A percentile compares a stretch with the other conserved stretches of the same genome.
Evolutionary conservation across 805 yeast species (phyloP).

Genomic region (Cyberlindnera lachancei): DNA sequence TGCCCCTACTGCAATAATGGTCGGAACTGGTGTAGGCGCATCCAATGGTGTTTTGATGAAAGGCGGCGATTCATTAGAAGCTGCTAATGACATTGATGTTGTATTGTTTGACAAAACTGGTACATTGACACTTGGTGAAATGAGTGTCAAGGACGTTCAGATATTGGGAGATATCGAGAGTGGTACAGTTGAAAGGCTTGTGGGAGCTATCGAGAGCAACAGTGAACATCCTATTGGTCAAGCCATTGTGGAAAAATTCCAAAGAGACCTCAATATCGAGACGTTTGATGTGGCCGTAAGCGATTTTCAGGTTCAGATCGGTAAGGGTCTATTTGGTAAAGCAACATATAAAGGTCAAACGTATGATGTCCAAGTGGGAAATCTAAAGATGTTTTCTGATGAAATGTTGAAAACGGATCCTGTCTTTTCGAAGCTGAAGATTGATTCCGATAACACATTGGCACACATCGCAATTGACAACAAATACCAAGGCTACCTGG

Average conservation of each 20-base stretch:
- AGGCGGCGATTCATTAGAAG: conserved; percentile 86
- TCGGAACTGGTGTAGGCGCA: conserved; percentile 96
- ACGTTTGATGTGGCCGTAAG: conserved; percentile 7
- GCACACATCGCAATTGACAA: conserved; percentile 55
- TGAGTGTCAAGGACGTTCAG: conserved; percentile 32
- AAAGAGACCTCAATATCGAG: conserved; percentile 7
- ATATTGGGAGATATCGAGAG: conserved; percentile 5
- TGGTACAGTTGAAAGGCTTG: conserved; percentile 37
- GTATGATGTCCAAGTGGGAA: conserved; percentile 47
- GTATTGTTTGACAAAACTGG: conserved; percentile 94
- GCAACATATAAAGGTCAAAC: conserved; percentile 15
- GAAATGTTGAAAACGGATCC: conserved; percentile 11
- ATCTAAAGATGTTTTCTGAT: conserved; percentile 19
- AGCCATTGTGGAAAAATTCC: conserved; percentile 46
- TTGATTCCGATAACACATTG: conserved; percentile 33
- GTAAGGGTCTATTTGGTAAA: conserved; percentile 29
- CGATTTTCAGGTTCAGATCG: conserved; percentile 26
- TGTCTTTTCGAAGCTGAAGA: conserved; percentile 12
- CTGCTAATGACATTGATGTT: conserved; percentile 52
- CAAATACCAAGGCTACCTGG: conserved; percentile 54
- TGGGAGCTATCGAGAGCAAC: conserved; percentile 52
- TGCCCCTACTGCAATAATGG: conserved; percentile 99
- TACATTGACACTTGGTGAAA: conserved; percentile 80
- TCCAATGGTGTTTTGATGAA: conserved; percentile 81
- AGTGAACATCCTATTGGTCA: conserved; percentile 88